Percentiles rank a stretch among this genome's conserved stretches.
Conservation (phyloP, 2,329 filamentous ascomycete genomes). For the Curvularia sp. region DNA sequence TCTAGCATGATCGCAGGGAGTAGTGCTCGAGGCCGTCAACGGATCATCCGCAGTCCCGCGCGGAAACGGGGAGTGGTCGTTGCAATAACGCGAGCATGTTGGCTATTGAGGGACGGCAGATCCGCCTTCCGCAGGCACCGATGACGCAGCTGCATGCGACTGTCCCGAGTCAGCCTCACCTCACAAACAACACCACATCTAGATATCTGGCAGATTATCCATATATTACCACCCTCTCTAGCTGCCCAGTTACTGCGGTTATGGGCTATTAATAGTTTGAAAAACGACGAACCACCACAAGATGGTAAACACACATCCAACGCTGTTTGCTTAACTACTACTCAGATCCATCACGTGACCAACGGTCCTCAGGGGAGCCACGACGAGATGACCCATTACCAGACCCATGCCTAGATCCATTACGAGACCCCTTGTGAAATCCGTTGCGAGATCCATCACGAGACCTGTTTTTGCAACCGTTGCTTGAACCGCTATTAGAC, state of each 20-base stretch:
- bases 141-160: constrained; percentile 10
- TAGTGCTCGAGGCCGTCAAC: not conserved
- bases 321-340: not conserved
- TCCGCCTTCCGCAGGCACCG: constrained; percentile 6
- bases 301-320: not conserved
- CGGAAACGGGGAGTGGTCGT: not conserved
- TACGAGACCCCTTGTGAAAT: not conserved
- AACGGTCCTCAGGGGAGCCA: not conserved
- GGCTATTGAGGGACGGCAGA: constrained; percentile 6
- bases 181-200: constrained; percentile 9
- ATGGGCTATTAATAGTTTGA: not conserved
- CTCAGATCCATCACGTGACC: not conserved
- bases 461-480: not conserved
- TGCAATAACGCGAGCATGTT: constrained; percentile 7
- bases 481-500: not conserved
- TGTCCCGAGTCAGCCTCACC: constrained; percentile 13
- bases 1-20: constrained; percentile 48
- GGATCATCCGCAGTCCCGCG: not conserved
- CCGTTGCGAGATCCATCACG: not conserved
- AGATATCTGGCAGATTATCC: not conserved
- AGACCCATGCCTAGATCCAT: not conserved
- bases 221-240: not conserved
- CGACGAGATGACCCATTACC: not conserved
- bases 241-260: not conserved
- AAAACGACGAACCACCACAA: not conserved